Base-by-base conservation (phyloP, 2,329 filamentous ascomycete genomes). In the Colletotrichum liaoningense region DNA sequence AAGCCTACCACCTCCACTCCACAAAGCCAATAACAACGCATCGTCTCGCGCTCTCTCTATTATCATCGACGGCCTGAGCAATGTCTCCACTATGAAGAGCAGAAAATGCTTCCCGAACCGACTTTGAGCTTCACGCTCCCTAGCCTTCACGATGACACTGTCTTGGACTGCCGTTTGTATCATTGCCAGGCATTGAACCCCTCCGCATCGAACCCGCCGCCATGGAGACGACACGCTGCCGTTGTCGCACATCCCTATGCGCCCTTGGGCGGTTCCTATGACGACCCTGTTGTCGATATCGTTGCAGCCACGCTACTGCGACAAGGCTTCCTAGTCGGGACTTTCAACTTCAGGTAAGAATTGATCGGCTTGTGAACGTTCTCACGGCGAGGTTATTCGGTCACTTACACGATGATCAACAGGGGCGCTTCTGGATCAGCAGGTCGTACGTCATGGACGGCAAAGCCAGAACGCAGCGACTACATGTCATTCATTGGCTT, bases 181-280 rank as follows among this genome's bases (percentile, higher is more conserved):
- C 92, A 97, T 77, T 93, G 93, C 1, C 77, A 80, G 1, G 87
- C 86, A 38, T 80, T 88, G 8, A 76, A 77, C 54, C 79, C 80
- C 2, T 77, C 81, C 16, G 77, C 77, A 11, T 62, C 80, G 63
- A 66, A 81, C 54, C 78, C 82, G 14, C 79, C 80, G 35, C 77
- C 81, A 63, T 90, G 88, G 88, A 79, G 77, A 55, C 84, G 83
- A 62, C 84, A 90, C 75, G 87, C 86, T 19, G 89, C 88, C 58
- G 86, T 98, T 4, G 85, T 98, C 52, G 95, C 95, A 14, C 97
- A 98, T 81, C 96, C 97, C 0, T 98, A 98, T 80, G 95, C 94
- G 42, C 92, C 94, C 0, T 85, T 98, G 64, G 97, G 97, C 5
- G 97, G 96, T 5, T 92, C 87, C 81, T 97, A 92, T 79, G 94